Conservation (phyloP, 495 filamentous ascomycete genomes). For the Clohesyomyces aquaticus region DNA sequence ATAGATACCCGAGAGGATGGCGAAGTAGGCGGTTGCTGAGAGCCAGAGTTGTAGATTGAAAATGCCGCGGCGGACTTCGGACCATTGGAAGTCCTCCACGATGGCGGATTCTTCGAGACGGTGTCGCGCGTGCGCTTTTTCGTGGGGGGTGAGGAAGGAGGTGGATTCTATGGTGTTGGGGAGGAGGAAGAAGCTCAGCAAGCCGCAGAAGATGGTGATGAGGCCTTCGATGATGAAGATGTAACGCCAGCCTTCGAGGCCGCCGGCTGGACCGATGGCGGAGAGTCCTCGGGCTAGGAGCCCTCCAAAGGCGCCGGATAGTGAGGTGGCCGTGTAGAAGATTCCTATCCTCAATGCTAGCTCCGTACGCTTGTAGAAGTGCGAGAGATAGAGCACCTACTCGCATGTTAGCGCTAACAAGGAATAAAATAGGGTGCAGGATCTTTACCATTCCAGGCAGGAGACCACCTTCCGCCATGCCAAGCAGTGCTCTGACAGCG, state of each 20-base stretch:
- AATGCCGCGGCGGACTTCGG: conserved; percentile 35
- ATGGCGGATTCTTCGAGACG: conserved; percentile 46
- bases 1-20: conserved; percentile 37
- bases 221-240: conserved; percentile 38
- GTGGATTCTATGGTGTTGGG: conserved; percentile 36
- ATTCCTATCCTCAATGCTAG: conserved; percentile 36
- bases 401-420: no score
- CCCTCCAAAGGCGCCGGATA: conserved; percentile 38
- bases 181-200: conserved; percentile 9
- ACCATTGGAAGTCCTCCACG: conserved; percentile 41
- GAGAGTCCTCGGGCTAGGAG: conserved; percentile 27
- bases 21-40: conserved; percentile 45
- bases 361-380: conserved; percentile 34
- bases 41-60: conserved; percentile 49
- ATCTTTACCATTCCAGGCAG: conserved; percentile 56
- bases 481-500: conserved; percentile 33
- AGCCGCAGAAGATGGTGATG: conserved; percentile 23
- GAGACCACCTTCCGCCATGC: conserved; percentile 55
- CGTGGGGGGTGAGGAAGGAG: conserved; percentile 18
- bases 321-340: conserved; percentile 37
- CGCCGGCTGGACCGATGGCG: conserved; percentile 39
- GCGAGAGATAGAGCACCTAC: conserved; percentile 46
- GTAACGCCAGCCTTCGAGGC: conserved; percentile 39
- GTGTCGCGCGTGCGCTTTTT: conserved; percentile 49
- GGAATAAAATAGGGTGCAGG: no score